Percentiles rank a stretch among this genome's conserved stretches.
These are phyloP conservation scores for Penicillium oxalicum DNA, from an alignment of 2,329 filamentous ascomycete species.

Conservation along the genomic window DNA sequence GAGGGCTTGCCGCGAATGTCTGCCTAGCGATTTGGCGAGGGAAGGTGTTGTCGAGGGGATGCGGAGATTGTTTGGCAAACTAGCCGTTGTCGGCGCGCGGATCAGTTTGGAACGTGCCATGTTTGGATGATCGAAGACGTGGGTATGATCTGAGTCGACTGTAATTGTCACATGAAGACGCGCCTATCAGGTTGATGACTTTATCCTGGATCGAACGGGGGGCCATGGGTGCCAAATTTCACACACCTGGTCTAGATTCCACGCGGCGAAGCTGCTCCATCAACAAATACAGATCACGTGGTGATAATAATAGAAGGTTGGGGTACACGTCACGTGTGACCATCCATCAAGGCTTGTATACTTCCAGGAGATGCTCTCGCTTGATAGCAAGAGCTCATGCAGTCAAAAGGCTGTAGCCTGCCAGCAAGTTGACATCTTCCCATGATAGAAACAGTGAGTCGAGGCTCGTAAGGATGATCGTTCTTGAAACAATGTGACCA, in stretches of 20 bases:
- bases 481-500: too few species aligned
- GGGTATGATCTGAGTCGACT: neutral
- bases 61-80: conserved; percentile 64
- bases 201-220: neutral
- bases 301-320: conserved; percentile 3
- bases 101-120: conserved; percentile 32
- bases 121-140: neutral
- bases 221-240: neutral
- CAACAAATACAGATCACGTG: conserved; percentile 15
- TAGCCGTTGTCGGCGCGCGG: conserved; percentile 61
- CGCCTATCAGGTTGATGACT: neutral
- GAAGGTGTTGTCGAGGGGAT: conserved; percentile 60
- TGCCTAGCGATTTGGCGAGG: conserved; percentile 60
- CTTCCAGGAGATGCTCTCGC: too few species aligned
- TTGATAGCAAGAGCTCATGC: too few species aligned
- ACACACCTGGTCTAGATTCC: neutral
- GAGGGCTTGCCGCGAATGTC: conserved; percentile 66
- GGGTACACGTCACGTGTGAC: neutral
- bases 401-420: too few species aligned
- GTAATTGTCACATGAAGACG: too few species aligned
- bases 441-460: too few species aligned
- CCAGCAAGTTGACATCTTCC: too few species aligned
- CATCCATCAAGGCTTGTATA: too few species aligned
- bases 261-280: conserved; percentile 6
- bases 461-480: too few species aligned